These are phyloP conservation scores for Phoma herbarum DNA, from an alignment of 2,329 filamentous ascomycete species.

Conservation along the genomic window DNA sequence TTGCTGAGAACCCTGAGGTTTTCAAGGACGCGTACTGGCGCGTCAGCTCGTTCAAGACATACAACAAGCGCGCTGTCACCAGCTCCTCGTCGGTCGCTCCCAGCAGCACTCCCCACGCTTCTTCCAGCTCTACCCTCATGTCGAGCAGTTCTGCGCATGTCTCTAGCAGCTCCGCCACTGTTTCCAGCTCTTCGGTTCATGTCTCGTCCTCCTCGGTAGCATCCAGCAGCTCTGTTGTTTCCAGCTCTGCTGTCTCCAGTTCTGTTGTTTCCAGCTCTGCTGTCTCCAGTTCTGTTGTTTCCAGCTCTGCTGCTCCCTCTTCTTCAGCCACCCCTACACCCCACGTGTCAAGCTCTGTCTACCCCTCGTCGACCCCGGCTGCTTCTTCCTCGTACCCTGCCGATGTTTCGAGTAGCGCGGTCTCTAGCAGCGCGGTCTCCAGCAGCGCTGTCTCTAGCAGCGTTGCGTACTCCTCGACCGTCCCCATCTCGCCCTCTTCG, in stretches of 20 bases:
- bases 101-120: constrained; percentile 16
- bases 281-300: neutral
- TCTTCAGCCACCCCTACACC: constrained; percentile 10
- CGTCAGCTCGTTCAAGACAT: constrained; percentile 56
- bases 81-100: constrained; percentile 29
- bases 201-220: neutral
- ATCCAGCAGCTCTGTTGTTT: constrained; percentile 3
- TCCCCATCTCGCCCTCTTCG: neutral
- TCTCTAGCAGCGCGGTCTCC: constrained; percentile 7
- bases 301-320: constrained; percentile 7
- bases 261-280: neutral
- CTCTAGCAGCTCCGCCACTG: neutral
- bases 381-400: neutral
- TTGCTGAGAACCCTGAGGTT: constrained; percentile 70
- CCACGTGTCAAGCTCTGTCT: constrained; percentile 14
- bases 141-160: constrained; percentile 4
- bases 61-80: constrained; percentile 19
- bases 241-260: constrained; percentile 1
- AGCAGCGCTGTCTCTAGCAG: constrained; percentile 11
- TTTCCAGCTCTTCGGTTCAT: neutral
- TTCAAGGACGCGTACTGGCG: constrained; percentile 79
- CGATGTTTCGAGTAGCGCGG: constrained; percentile 3
- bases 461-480: neutral
- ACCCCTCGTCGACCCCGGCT: constrained; percentile 8
- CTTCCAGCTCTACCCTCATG: constrained; percentile 8